Evolutionary conservation across 768 basidiomycete genomes (phyloP), one percentile per base, ranked within the genome.

Genomic region (Termitomyces sp.): DNA sequence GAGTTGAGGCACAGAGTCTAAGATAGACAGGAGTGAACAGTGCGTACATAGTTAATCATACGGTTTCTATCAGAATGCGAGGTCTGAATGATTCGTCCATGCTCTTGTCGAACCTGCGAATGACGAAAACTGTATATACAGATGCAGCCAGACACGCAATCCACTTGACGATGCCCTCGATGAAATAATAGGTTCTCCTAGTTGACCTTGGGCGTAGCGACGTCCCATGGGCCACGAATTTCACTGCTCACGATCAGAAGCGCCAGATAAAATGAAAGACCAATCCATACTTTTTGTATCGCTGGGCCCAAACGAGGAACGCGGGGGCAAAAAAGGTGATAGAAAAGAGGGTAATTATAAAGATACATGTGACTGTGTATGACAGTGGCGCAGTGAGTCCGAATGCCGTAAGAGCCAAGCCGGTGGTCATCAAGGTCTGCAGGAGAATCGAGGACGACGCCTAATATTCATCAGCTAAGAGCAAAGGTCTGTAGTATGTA

Each of bases 191-290:
- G 18, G 13, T 26, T 22, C n/a, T 20, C n/a, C 41, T 47, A 56
- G 67, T 83, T 82, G 47, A 86, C 73, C 71, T 82, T 84, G 36
- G 92, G 92, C 62, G 86, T 81, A 29, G 92, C 92, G 28, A 90
- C 88, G 69, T 94, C 92, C 92, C 92, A 94, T 60, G 91, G 88
- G 9, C 92, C 92, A 59, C 89, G 82, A 69, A 94, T 87, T 73
- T 92, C 90, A 70, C 92, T 94, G 66, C 54, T 64, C 34, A n/a
- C 52, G 9, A n/a, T 55, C 29, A 56, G 54, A n/a, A 10, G 0
- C 10, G n/a, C 57, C 26, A 46, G 51, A 50, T 42, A 18, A 54
- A 42, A 55, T n/a, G 45, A 55, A 51, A 45, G 53, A 41, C 58
- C 61, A 55, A 60, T 33, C 78, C 87, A 39, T 66, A 85, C 90